These are phyloP conservation scores for Aspergillus ochraceoroseus DNA, from an alignment of 2,329 filamentous ascomycete species.

Conservation along the genomic window DNA sequence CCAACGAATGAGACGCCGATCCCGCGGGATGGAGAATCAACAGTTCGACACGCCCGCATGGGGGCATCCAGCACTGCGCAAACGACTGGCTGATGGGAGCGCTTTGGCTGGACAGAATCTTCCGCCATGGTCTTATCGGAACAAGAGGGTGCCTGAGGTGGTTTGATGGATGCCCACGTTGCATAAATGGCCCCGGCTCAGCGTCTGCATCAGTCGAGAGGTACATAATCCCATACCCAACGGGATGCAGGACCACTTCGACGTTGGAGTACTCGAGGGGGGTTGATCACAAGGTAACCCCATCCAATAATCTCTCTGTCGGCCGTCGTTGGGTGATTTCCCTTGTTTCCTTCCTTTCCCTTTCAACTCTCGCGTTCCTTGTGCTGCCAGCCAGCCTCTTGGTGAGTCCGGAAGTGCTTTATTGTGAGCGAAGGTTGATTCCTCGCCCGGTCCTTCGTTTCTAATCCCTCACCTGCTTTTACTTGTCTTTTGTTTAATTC, in stretches of 20 bases:
- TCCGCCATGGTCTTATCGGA: conserved; percentile 13
- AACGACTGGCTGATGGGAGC: conserved; percentile 9
- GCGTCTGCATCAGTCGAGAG: too few species aligned
- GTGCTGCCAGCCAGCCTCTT: conserved; percentile 10
- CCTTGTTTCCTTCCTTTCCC: conserved; percentile 1
- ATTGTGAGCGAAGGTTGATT: conserved; percentile 11
- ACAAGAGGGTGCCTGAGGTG: conserved; percentile 12
- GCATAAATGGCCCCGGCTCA: conserved; percentile 4
- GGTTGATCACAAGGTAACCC: conserved; percentile 4
- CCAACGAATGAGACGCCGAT: conserved; percentile 22
- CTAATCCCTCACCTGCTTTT: conserved; percentile 3
- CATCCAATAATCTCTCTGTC: too few species aligned
- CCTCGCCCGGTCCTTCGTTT: conserved; percentile 11
- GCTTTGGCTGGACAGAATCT: conserved; percentile 3
- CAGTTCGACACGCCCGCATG: conserved; percentile 18
- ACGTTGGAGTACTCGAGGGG: too few species aligned
- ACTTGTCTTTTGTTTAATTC: conserved; percentile 5
- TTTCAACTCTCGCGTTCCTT: conserved; percentile 6
- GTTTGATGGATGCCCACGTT: conserved; percentile 10
- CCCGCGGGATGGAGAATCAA: conserved; percentile 14
- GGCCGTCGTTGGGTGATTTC: not conserved
- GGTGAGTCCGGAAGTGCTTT: not conserved
- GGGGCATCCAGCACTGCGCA: conserved; percentile 11
- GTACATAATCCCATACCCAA: too few species aligned
- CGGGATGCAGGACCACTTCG: too few species aligned